These are phyloP conservation scores for Amniculicola lignicola DNA, from an alignment of 495 filamentous ascomycete genomes.

Conservation along the genomic window DNA sequence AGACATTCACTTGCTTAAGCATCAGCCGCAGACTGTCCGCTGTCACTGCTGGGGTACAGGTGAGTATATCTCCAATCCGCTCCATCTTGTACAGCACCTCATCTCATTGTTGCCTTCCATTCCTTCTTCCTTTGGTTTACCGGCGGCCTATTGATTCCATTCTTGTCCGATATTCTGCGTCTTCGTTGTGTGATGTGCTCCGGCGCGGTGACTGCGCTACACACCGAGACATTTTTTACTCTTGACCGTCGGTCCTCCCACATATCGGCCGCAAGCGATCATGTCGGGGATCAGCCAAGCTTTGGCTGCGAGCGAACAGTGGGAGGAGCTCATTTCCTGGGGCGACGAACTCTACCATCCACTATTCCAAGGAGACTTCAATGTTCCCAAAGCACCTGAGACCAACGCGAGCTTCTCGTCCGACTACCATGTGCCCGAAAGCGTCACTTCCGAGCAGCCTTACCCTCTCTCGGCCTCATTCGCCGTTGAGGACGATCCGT, in stretches of 20 bases:
- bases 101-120: slow-evolving; percentile 7
- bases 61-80: slow-evolving; percentile 15
- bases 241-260: too few species aligned
- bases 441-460: slow-evolving; percentile 14
- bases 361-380: slow-evolving; percentile 27
- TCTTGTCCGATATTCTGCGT: not conserved
- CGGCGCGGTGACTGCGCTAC: slow-evolving; percentile 6
- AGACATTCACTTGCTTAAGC: slow-evolving; percentile 4
- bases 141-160: slow-evolving; percentile 4
- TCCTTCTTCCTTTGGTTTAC: slow-evolving; percentile 15
- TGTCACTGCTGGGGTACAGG: too few species aligned
- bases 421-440: slow-evolving; percentile 13
- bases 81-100: not conserved
- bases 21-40: slow-evolving; percentile 18
- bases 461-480: slow-evolving; percentile 19
- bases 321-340: slow-evolving; percentile 24
- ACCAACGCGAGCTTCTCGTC: not conserved
- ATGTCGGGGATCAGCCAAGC: slow-evolving; percentile 4
- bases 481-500: slow-evolving; percentile 11
- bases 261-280: too few species aligned
- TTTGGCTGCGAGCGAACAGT: slow-evolving; percentile 5
- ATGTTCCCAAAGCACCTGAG: slow-evolving; percentile 1
- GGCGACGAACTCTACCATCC: slow-evolving; percentile 27
- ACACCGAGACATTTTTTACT: too few species aligned
- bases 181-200: not conserved